Evolutionary conservation across 1,139 yeast genomes (phyloP), one percentile per base, ranked within the genome.

Genomic region (Yamadazyma epiphylla): DNA sequence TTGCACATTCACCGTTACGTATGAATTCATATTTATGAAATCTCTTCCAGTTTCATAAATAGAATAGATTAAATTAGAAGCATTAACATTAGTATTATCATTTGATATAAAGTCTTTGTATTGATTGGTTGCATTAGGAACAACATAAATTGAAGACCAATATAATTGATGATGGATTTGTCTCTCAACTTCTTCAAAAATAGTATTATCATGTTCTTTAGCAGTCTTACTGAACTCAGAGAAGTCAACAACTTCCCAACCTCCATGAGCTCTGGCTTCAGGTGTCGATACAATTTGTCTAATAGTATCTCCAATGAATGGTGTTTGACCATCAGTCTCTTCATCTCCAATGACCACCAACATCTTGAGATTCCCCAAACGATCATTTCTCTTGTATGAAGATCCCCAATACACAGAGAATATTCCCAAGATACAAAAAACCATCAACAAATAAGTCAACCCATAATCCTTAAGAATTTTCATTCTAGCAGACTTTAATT

Each of bases 361-460:
- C 58, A 64, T 54, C 19, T 48, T 47, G 36, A 67, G 53, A 37
- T 64, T 60, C 19, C 46, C 51, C 9, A 56, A 33, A 25, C 70
- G 49, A 9, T 37, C 22, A 17, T 39, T 28, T 30, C 70, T 49
- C 5, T 51, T 41, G 41, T 50, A 65, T 42, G 53, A 46, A 4
- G 72, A 55, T n/a, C 73, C 74, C 73, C 73, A 67, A 42, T 66
- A 67, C 28, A 65, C 53, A 8, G 67, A 55, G 31, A 64, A 60
- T 3, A 63, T 49, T 4, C 49, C 55, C 32, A 66, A 48, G 17
- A 63, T 51, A 25, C 45, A 45, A 10, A 45, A 30, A 8, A 59
- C 51, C 52, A 74, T 54, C n/a, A 49, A 12, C 0, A 48, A 19
- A 29, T 54, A 56, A 22, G 43, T 53, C 7, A 28, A 5, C 2